Percentiles rank a stretch among this genome's conserved stretches.
These are phyloP conservation scores for Aeschynomene evenia DNA, from an alignment of 306 rosid species.

Conservation along the genomic window DNA sequence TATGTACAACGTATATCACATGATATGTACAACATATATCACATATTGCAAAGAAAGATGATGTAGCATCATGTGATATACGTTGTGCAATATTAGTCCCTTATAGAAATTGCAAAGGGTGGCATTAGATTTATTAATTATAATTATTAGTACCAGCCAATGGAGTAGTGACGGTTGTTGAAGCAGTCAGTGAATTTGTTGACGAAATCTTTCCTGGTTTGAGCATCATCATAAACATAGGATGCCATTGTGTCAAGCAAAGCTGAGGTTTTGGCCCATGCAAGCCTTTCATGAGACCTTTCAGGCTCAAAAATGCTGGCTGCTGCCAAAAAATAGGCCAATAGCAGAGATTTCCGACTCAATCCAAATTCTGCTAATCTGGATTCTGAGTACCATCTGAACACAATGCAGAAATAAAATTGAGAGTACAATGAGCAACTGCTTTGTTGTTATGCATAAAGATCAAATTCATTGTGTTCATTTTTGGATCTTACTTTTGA, in stretches of 20 bases:
- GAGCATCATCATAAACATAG: conserved; percentile 30
- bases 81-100: no score
- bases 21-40: no score
- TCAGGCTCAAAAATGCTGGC: conserved; percentile 77
- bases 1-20: no score
- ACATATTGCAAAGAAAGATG: no score
- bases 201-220: conserved; percentile 47
- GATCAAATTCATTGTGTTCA: background rate
- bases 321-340: conserved; percentile 71
- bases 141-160: conserved; percentile 41
- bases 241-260: conserved; percentile 54
- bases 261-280: conserved; percentile 71
- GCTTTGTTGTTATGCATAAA: background rate
- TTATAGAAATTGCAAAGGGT: background rate
- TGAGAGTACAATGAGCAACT: background rate
- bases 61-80: no score
- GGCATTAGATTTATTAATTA: no score
- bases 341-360: conserved; percentile 54
- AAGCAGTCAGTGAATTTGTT: conserved; percentile 37
- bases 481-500: conserved; percentile 56
- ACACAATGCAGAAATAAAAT: background rate
- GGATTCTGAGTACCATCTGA: conserved; percentile 78
- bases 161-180: conserved; percentile 25
- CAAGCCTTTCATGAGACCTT: conserved; percentile 61
- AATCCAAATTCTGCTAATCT: conserved; percentile 62